Evolutionary conservation across 768 basidiomycete species (phyloP), one percentile per base, ranked within the genome.

Genomic region (Arthromyces matolae): DNA sequence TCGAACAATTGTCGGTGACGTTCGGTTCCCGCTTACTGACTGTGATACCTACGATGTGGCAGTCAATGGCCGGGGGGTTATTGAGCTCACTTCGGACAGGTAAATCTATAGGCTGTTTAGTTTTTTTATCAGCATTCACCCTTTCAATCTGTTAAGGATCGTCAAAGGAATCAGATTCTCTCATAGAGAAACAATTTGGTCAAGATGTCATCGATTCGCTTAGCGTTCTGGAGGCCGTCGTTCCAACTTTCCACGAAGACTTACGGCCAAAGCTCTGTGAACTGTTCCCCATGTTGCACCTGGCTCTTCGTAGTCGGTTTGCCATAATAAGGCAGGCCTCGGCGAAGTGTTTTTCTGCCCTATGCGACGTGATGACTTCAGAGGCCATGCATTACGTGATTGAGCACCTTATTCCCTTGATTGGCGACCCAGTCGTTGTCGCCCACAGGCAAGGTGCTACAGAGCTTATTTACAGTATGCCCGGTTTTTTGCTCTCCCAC

Each of bases 171-270:
- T 79, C 81, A 27, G 90, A 93, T 55, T 59, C 59, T 14, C 65
- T 79, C 10, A 85, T 93, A 52, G 83, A 83, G 50, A 81, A 80
- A 58, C 81, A 84, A 48, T 79, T 73, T 46, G 93, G 90, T 0
- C 93, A 97, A 62, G 89, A 90, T 59, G 82, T 97, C 27, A 83
- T 99, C 49, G 96, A 99, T 67, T 87, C 88, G 7, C 71, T 98
- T 39, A 95, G 93, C 49, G 88, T 94, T 31, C 72, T 98, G 14
- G 87, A 92, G 54, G 84, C 89, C 14, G 76, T 93, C 40, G 79
- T 83, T 2, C 86, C 89, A 1, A 78, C 84, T 5, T 75, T 98
- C 37, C 81, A 93, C 54, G 66, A 77, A 33, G 70, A 77, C 3
- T 74, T 97, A 2, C 82, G 86, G 73, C 71, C 78, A 0, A 83